phyloP scores from a whole-genome alignment of 768 basidiomycete genomes.

The Russula foetens region DNA sequence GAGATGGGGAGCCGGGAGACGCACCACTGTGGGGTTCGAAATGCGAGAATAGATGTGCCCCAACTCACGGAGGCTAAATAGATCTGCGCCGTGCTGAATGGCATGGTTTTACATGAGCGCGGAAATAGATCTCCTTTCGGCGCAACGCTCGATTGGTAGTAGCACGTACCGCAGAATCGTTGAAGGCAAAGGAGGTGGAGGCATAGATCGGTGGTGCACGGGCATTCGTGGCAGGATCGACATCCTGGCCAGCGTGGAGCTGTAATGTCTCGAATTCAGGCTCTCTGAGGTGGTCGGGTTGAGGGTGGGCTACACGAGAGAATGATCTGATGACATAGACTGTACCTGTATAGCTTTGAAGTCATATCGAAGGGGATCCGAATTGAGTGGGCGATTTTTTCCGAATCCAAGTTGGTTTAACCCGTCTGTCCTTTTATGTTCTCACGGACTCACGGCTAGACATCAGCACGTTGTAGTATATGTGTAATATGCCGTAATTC shows the following conservation, averaged over 20 bases:
- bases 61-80: conserved; percentile 49
- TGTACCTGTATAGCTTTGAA: neutral
- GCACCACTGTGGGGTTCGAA: conserved; percentile 56
- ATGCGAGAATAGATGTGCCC: conserved; percentile 65
- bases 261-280: conserved; percentile 78
- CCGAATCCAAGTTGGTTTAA: no score
- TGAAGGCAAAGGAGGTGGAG: conserved; percentile 63
- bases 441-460: no score
- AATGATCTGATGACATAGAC: no score
- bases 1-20: conserved; percentile 20
- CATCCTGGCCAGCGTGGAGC: conserved; percentile 67
- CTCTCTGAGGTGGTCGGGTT: conserved; percentile 22
- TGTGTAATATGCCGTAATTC: no score
- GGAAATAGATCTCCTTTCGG: no score
- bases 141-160: neutral
- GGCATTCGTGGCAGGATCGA: conserved; percentile 58
- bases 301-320: neutral
- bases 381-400: no score
- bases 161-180: conserved; percentile 49
- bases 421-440: no score
- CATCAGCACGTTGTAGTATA: no score
- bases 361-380: no score
- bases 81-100: conserved; percentile 57
- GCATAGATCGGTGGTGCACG: conserved; percentile 76
- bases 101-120: neutral